Base-by-base conservation (phyloP, 495 filamentous ascomycete species). In the Bryoglossum gracile region DNA sequence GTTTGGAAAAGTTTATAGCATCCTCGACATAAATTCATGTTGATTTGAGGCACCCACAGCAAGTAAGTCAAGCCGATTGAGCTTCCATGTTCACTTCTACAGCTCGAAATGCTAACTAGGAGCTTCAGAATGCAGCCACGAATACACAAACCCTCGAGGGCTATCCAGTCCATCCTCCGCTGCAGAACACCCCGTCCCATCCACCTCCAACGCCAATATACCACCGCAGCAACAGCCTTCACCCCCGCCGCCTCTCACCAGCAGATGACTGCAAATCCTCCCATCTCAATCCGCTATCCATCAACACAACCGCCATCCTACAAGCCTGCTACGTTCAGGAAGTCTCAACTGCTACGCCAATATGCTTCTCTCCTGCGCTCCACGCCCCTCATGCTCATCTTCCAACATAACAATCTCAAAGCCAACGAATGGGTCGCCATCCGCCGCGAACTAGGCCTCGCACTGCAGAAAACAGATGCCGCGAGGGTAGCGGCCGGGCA, bases 341-440 rank as follows among this genome's bases (percentile, higher is more conserved):
- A 96, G 70, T 83, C 91, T n/a, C 91, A 97, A 65, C 82, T 98
- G 36, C 83, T 94, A 55, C 82, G 92, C 40, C 78, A 85, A 65
- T 98, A 98, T 71, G 91, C 90, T 49, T 94, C 94, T 6, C 74
- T 96, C 51, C 80, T 98, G 51, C 88, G 86, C 35, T 89, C 89
- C 30, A 82, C 86, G 14, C 89, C 92, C 37, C 68, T 97, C 19
- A 83, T 95, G 60, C 77, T 98, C 50, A 71, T 97, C 58, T 91
- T 98, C 75, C 91, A 97, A 68, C 92, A 97, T 75, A 95, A 90
- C 75, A 97, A 96, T 65, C 71, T 98, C 43, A 85, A 83, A 43
- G 80, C 89, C 3, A 70, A 73, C 33, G 92, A 98, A 76, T 95
- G 89, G 91, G 73, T 80, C 23, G 81, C 82, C 10, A 78, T 98